Conservation (phyloP, 78 protist species). For the Isochrysis galbana region DNA sequence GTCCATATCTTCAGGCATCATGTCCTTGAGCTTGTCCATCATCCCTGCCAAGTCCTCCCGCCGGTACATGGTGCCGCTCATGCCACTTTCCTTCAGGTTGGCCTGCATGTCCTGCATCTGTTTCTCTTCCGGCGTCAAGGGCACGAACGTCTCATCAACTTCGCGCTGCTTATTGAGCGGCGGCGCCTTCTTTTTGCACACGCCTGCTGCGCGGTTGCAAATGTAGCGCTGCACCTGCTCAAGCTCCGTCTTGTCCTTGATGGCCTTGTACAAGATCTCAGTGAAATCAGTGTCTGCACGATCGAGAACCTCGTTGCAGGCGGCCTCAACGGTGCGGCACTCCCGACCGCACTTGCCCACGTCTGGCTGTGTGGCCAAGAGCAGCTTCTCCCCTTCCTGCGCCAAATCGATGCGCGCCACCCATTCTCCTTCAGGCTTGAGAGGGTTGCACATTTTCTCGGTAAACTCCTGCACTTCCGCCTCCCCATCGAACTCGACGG, state of each 20-base stretch:
- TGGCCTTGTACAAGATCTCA: background rate
- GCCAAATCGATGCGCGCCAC: background rate
- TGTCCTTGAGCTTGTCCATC: background rate
- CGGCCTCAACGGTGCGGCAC: background rate
- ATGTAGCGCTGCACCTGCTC: slow-evolving; percentile 22
- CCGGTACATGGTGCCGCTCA: slow-evolving; percentile 24
- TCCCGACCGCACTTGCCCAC: background rate
- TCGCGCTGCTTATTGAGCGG: background rate
- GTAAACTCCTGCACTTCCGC: background rate
- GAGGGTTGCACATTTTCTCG: background rate
- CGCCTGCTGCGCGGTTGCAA: slow-evolving; percentile 28
- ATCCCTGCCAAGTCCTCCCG: background rate
- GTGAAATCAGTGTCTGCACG: slow-evolving; percentile 20
- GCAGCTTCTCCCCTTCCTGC: background rate
- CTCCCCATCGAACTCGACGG: slow-evolving; percentile 11
- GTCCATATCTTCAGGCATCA: background rate
- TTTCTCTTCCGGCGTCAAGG: slow-evolving; percentile 5
- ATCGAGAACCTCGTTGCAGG: slow-evolving; percentile 12
- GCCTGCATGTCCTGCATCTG: slow-evolving; percentile 22
- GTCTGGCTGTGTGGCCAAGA: background rate
- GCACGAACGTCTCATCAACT: background rate
- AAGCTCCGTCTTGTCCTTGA: background rate
- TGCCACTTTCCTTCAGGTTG: background rate
- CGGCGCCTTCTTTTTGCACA: slow-evolving; percentile 30
- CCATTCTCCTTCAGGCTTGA: slow-evolving; percentile 24